Percentiles rank a stretch among this genome's conserved stretches.
Conservation (phyloP, 495 filamentous ascomycete genomes). For the Trichoderma asperelloides region DNA sequence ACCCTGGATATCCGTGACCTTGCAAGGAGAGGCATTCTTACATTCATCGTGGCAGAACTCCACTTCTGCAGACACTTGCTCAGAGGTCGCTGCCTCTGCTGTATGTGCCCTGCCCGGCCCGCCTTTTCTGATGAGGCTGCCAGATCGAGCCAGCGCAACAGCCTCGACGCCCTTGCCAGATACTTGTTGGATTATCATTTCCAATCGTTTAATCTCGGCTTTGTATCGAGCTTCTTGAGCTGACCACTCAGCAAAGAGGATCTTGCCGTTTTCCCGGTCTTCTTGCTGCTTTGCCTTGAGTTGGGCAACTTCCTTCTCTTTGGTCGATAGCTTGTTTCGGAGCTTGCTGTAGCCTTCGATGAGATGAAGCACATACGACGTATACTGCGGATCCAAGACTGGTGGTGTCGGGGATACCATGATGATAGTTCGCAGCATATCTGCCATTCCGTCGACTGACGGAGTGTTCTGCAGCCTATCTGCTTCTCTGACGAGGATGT, state of each 20-base stretch:
- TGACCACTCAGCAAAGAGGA: conserved; percentile 33
- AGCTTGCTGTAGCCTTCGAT: conserved; percentile 30
- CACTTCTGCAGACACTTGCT: neutral
- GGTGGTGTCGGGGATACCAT: conserved; percentile 23
- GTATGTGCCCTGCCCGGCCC: conserved; percentile 12
- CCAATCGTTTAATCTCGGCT: conserved; percentile 39
- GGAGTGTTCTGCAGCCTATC: conserved; percentile 29
- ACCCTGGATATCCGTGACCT: neutral
- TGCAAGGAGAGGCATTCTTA: neutral
- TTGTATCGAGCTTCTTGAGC: conserved; percentile 32
- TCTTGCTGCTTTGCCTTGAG: conserved; percentile 24
- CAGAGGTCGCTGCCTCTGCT: neutral
- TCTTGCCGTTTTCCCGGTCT: conserved; percentile 31
- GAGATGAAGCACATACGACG: conserved; percentile 31
- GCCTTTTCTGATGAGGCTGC: conserved; percentile 31
- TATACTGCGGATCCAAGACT: conserved; percentile 29
- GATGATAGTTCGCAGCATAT: conserved; percentile 28
- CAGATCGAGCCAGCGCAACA: conserved; percentile 35
- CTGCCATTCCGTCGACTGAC: conserved; percentile 34
- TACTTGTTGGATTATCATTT: conserved; percentile 35
- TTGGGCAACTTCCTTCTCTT: conserved; percentile 20
- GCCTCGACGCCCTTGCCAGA: conserved; percentile 38
- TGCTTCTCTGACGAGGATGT: neutral
- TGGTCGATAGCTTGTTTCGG: conserved; percentile 13
- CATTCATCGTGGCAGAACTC: neutral